Conservation (phyloP, 2,329 filamentous ascomycete genomes). For the Cordyceps cateniannulata region DNA sequence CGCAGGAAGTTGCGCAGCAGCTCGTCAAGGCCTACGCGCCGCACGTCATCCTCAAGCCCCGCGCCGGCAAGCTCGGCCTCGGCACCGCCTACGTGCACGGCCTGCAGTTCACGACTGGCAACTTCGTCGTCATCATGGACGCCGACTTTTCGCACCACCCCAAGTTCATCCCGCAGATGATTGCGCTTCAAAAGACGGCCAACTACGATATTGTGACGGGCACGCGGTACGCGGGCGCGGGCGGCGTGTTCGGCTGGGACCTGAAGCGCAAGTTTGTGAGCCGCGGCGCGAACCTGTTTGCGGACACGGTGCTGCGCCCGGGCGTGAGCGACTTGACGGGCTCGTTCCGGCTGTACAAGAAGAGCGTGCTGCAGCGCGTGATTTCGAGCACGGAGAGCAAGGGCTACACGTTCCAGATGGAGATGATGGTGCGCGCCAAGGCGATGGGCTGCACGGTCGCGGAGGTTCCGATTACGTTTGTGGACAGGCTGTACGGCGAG, state of each 20-base stretch:
- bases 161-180: slow-evolving; percentile 97
- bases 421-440: slow-evolving; percentile 97
- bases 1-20: slow-evolving; percentile 82
- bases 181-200: slow-evolving; percentile 65
- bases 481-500: slow-evolving; percentile 91
- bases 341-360: slow-evolving; percentile 93
- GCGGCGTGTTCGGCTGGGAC: slow-evolving; percentile 95
- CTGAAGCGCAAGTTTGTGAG: slow-evolving; percentile 81
- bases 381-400: slow-evolving; percentile 90
- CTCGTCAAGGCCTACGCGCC: slow-evolving; percentile 78
- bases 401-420: slow-evolving; percentile 99
- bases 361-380: slow-evolving; percentile 78
- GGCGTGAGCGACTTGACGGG: slow-evolving; percentile 95
- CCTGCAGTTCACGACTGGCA: slow-evolving; percentile 81
- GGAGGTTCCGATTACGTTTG: slow-evolving; percentile 94
- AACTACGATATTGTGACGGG: slow-evolving; percentile 97
- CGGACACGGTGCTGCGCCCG: slow-evolving; percentile 86
- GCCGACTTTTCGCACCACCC: slow-evolving; percentile 99
- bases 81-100: slow-evolving; percentile 96
- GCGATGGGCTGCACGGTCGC: slow-evolving; percentile 90
- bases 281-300: slow-evolving; percentile 88
- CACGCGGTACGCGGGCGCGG: slow-evolving; percentile 83
- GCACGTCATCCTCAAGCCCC: slow-evolving; percentile 77
- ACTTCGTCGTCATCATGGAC: slow-evolving; percentile 99
- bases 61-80: slow-evolving; percentile 92